These are phyloP conservation scores for Pythium coloratum DNA, from an alignment of 352 stramenopile genomes.

Conservation along the genomic window DNA sequence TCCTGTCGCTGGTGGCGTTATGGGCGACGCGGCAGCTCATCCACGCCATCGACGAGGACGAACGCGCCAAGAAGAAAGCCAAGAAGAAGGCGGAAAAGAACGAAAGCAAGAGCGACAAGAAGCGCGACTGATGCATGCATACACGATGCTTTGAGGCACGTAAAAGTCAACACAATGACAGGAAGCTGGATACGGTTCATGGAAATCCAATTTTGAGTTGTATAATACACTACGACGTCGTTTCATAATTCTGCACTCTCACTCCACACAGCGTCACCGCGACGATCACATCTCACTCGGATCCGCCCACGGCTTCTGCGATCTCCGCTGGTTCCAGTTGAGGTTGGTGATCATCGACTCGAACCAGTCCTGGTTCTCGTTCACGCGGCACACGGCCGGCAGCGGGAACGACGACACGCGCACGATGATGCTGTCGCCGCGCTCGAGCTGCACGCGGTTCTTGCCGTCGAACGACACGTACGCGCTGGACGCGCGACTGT, in stretches of 20 bases:
- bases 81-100: background rate
- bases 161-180: too few species aligned
- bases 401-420: constrained; percentile 88
- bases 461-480: constrained; percentile 93
- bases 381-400: constrained; percentile 82
- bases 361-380: constrained; percentile 93
- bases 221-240: constrained; percentile 2
- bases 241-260: constrained; percentile 4
- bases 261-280: background rate
- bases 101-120: constrained; percentile 13
- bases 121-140: constrained; percentile 16
- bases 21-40: constrained; percentile 62
- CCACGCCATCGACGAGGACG: constrained; percentile 54
- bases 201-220: constrained; percentile 1
- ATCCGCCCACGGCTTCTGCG: constrained; percentile 72
- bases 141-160: background rate
- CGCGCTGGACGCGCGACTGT: constrained; percentile 61
- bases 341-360: constrained; percentile 91
- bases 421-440: constrained; percentile 85
- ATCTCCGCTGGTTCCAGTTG: constrained; percentile 91
- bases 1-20: constrained; percentile 52
- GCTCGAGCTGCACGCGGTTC: constrained; percentile 84
- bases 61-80: constrained; percentile 27
- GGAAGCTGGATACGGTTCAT: background rate
- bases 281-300: constrained; percentile 11